Evolutionary conservation across 129 eudicot genomes (phyloP).

Genomic region (Deinandra increscens): DNA sequence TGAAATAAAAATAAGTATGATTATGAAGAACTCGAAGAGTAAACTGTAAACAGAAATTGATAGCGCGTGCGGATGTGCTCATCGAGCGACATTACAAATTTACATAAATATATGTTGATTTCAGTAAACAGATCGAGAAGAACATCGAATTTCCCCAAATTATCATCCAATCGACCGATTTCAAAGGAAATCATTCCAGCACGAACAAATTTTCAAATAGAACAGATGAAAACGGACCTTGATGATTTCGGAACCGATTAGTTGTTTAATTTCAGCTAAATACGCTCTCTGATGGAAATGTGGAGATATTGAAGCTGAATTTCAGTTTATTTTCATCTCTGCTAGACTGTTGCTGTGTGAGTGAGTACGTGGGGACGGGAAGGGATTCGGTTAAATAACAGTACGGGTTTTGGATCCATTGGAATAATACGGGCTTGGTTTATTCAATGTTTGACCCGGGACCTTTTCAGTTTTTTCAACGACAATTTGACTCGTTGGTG

Average conservation of each 20-base stretch:
- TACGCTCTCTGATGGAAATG: conserved; percentile 7
- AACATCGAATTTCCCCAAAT: conserved; percentile 21
- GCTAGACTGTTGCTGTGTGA: conserved; percentile 4
- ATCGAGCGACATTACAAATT: conserved; percentile 19
- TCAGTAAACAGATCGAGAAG: conserved; percentile 24
- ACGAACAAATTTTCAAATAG: neutral
- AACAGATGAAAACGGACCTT: conserved; percentile 22
- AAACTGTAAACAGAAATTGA: conserved; percentile 6
- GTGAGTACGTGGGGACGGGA: conserved; percentile 8
- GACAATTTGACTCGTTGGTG: no score
- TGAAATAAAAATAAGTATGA: neutral
- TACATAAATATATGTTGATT: conserved; percentile 1
- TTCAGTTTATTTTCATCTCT: no score
- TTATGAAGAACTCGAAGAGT: conserved; percentile 13
- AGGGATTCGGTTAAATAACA: conserved; percentile 1
- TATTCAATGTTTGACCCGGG: neutral
- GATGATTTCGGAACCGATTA: neutral
- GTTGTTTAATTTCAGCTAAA: neutral
- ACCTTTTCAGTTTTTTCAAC: neutral
- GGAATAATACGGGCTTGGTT: neutral
- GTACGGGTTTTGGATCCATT: conserved; percentile 11
- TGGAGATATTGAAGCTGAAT: neutral
- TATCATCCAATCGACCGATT: conserved; percentile 1
- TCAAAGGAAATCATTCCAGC: neutral
- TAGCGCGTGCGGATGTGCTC: conserved; percentile 19